Evolutionary conservation across 768 basidiomycete genomes (phyloP).

Genomic region (Cubamyces lactineus): DNA sequence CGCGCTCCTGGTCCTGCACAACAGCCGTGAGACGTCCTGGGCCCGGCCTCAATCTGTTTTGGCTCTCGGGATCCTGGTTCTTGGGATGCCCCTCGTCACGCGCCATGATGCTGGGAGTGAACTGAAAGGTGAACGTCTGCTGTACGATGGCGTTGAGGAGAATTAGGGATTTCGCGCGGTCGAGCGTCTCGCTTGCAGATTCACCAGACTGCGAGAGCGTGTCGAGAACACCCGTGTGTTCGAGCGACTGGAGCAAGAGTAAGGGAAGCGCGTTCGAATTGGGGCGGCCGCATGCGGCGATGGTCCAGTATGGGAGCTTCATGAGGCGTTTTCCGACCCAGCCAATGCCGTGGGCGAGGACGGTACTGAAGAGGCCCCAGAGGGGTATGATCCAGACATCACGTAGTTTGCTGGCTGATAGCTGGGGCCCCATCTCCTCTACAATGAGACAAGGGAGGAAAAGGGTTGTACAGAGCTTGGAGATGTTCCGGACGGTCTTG

Average conservation of each 20-base stretch:
- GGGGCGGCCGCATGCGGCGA: slow-evolving; percentile 35
- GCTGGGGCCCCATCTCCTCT: slow-evolving; percentile 35
- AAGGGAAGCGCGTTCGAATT: slow-evolving; percentile 37
- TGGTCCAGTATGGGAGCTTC: slow-evolving; percentile 33
- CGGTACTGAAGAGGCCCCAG: slow-evolving; percentile 34
- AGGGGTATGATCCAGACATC: slow-evolving; percentile 33
- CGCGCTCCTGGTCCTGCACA: slow-evolving; percentile 34
- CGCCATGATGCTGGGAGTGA: slow-evolving; percentile 30
- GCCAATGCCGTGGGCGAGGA: slow-evolving; percentile 33
- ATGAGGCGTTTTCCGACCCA: slow-evolving; percentile 29
- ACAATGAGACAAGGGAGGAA: slow-evolving; percentile 38
- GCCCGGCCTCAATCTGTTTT: slow-evolving; percentile 22
- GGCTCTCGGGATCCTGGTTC: slow-evolving; percentile 16
- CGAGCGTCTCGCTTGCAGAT: slow-evolving; percentile 20
- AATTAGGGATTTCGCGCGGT: slow-evolving; percentile 33
- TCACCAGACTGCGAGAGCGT: slow-evolving; percentile 26
- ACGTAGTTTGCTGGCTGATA: slow-evolving; percentile 28
- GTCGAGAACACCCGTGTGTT: slow-evolving; percentile 32
- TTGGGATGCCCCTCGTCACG: slow-evolving; percentile 24
- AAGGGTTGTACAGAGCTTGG: slow-evolving; percentile 32
- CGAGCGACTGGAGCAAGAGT: slow-evolving; percentile 33
- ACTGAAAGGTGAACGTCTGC: slow-evolving; percentile 35
- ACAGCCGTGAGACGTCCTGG: slow-evolving; percentile 22
- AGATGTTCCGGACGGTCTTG: slow-evolving; percentile 29
- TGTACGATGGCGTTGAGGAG: slow-evolving; percentile 37